Evolutionary conservation across 495 filamentous ascomycete genomes (phyloP).

Genomic region (Darksidea phi): DNA sequence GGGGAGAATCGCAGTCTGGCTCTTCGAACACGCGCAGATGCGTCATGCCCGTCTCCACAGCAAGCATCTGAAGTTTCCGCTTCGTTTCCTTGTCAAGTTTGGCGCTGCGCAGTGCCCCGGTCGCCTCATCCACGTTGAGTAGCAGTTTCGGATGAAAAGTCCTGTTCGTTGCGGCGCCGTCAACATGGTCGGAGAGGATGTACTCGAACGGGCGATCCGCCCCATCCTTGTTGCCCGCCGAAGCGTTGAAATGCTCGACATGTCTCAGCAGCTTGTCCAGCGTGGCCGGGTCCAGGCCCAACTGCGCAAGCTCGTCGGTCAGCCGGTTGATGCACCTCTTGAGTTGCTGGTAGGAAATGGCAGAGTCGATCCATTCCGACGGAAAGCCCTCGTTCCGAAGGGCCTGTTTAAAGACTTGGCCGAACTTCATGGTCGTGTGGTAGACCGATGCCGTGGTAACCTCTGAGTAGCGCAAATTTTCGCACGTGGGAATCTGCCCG

Average conservation of each 20-base stretch:
- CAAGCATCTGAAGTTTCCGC: conserved; percentile 52
- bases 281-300: conserved; percentile 63
- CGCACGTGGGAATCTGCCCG: conserved; percentile 22
- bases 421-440: conserved; percentile 64
- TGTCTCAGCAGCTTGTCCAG: conserved; percentile 51
- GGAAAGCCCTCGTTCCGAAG: conserved; percentile 58
- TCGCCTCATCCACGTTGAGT: conserved; percentile 53
- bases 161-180: not conserved
- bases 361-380: conserved; percentile 64
- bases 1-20: conserved; percentile 9
- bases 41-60: conserved; percentile 35
- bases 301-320: conserved; percentile 55
- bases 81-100: conserved; percentile 55
- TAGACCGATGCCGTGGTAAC: not conserved
- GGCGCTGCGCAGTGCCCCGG: conserved; percentile 57
- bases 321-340: conserved; percentile 75
- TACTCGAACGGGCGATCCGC: conserved; percentile 33
- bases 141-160: conserved; percentile 58
- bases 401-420: conserved; percentile 61
- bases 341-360: conserved; percentile 69
- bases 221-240: conserved; percentile 9
- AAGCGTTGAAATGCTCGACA: conserved; percentile 31
- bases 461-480: conserved; percentile 18
- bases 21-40: conserved; percentile 33
- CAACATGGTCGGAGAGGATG: conserved; percentile 16